Base-by-base conservation (phyloP, 1,284 basidiomycete species). In the Malassezia pachydermatis region DNA sequence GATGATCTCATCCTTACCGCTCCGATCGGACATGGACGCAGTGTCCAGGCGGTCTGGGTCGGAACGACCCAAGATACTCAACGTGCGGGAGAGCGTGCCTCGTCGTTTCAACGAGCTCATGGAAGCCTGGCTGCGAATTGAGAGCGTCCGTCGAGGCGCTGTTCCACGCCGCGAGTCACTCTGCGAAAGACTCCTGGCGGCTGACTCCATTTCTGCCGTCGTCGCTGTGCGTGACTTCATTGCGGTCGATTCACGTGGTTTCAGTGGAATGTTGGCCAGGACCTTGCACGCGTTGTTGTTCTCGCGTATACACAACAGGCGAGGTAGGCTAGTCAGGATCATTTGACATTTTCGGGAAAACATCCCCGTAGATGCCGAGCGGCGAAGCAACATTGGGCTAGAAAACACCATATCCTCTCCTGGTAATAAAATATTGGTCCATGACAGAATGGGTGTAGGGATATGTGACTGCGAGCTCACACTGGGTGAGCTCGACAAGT, bases 261-360 rank as follows among this genome's bases (percentile, higher is more conserved):
- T 10, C 33, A 8, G 43, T 59, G 2, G 56, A 56, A 7, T 16
- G 27, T 5, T 45, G 30, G 0, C 47, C 58, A 77, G 76, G 53
- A 77, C 65, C 35, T 72, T 72, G 45, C 76, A 61, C 29, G 58
- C 60, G 6, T 57, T 57, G 4, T 58, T 60, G 2, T 57, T 56
- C 41, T 77, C 76, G 56, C 76, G 77, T 60, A 77, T 73, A 45
- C 74, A 75, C 8, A 78, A 63, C n/a, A 78, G 63, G 5, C 77
- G 67, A 4, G 76, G 76, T 41, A 76, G 74, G 56, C 76, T 76
- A 14, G 77, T 78, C 2, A 78, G 60, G 24, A 78, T 69, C 33
- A 78, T 66, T 35, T 75, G 73, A 4, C 76, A 72, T 30, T 76
- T 75, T 59, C 62, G 76, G 44, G 53, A 74, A 50, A 65, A 76